phyloP scores from a whole-genome alignment of 495 filamentous ascomycete species.

The Haplographium delicatum region DNA sequence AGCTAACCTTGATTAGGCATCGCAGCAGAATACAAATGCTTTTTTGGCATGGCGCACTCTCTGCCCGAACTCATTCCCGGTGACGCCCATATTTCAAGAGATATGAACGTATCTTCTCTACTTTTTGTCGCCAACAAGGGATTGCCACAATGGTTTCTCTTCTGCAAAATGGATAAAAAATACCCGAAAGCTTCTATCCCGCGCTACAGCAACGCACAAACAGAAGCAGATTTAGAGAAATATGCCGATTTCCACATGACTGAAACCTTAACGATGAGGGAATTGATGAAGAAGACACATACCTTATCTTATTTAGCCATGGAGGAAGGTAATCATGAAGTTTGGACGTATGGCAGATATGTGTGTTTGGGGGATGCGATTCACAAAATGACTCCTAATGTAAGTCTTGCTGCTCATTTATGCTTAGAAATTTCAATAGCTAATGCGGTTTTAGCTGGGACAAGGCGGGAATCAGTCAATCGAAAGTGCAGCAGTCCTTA shows the following conservation, averaged over 20 bases:
- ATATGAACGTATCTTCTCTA: slow-evolving; percentile 27
- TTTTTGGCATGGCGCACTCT: slow-evolving; percentile 35
- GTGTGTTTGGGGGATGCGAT: slow-evolving; percentile 38
- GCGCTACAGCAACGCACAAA: slow-evolving; percentile 33
- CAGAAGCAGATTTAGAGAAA: slow-evolving; percentile 26
- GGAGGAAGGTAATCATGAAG: slow-evolving; percentile 35
- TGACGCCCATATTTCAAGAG: slow-evolving; percentile 19
- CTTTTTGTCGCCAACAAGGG: slow-evolving; percentile 25
- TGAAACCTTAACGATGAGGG: slow-evolving; percentile 25
- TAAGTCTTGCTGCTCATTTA: slow-evolving; percentile 1
- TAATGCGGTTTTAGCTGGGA: slow-evolving; percentile 26
- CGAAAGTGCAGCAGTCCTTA: slow-evolving; percentile 32
- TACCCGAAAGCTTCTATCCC: slow-evolving; percentile 14
- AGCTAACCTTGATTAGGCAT: slow-evolving; percentile 18
- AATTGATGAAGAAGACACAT: slow-evolving; percentile 15
- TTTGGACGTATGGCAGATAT: slow-evolving; percentile 32
- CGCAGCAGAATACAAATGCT: slow-evolving; percentile 28
- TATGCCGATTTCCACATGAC: slow-evolving; percentile 16
- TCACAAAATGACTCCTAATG: slow-evolving; percentile 39
- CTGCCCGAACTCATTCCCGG: slow-evolving; percentile 18
- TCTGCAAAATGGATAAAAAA: slow-evolving; percentile 14
- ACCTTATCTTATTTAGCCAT: slow-evolving; percentile 26
- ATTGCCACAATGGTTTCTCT: slow-evolving; percentile 34
- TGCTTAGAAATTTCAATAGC: background rate
- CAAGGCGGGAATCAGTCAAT: slow-evolving; percentile 38